These are phyloP conservation scores for Parathielavia hyrcaniae DNA, from an alignment of 495 filamentous ascomycete genomes.

Conservation along the genomic window DNA sequence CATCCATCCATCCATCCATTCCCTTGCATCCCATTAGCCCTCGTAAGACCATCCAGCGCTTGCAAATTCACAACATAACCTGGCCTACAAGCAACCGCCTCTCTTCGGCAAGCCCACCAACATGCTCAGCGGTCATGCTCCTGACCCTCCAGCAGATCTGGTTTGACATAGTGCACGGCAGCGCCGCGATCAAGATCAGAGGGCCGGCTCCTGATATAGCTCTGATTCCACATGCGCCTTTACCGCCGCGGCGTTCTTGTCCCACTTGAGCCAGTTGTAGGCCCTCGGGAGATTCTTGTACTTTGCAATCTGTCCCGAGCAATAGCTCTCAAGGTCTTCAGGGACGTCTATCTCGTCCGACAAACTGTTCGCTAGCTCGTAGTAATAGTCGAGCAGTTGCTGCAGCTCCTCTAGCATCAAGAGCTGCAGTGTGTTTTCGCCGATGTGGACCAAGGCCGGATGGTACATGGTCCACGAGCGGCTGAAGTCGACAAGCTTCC, in stretches of 20 bases:
- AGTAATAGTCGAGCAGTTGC: conserved; percentile 4
- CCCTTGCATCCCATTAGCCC: too few species aligned
- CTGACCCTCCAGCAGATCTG: background rate
- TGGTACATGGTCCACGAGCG: conserved; percentile 18
- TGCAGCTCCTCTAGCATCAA: conserved; percentile 6
- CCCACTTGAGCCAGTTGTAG: conserved; percentile 11
- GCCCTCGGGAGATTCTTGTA: background rate
- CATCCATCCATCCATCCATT: too few species aligned
- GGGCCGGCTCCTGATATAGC: background rate
- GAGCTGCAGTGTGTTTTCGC: background rate
- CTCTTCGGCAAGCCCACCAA: too few species aligned
- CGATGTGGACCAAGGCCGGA: conserved; percentile 6
- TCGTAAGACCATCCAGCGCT: too few species aligned
- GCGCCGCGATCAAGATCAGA: conserved; percentile 3
- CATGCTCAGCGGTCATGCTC: background rate
- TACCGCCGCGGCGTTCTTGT: background rate
- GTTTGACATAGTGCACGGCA: background rate
- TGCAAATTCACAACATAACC: too few species aligned
- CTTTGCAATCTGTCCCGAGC: background rate
- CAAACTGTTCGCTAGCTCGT: background rate
- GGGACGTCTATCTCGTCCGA: background rate
- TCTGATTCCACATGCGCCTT: conserved; percentile 14
- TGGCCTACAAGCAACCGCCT: too few species aligned
- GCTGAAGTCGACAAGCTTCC: conserved; percentile 23
- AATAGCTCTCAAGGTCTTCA: background rate